Evolutionary conservation across 1,284 basidiomycete species (phyloP).

Genomic region (Porogramme epimiltina): DNA sequence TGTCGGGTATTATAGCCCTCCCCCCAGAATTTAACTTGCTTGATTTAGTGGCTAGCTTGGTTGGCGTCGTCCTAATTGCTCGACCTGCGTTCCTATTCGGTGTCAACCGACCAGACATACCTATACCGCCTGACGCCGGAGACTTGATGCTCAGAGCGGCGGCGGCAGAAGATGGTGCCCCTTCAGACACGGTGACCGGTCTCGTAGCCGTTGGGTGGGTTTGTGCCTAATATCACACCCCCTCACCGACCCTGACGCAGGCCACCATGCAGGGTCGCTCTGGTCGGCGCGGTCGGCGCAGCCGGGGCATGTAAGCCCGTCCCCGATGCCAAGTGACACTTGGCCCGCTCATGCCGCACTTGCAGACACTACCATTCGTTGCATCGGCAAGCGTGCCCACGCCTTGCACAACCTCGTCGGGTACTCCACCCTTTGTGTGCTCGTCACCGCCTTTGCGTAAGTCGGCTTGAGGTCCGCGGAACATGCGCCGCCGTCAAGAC

Average conservation of each 20-base stretch:
- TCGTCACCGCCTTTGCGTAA: constrained; percentile 54
- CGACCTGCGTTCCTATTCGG: constrained; percentile 39
- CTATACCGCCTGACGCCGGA: neutral
- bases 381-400: constrained; percentile 74
- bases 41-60: constrained; percentile 41
- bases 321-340: too few species aligned
- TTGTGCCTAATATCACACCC: too few species aligned
- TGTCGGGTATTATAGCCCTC: constrained; percentile 31
- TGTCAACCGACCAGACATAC: constrained; percentile 10
- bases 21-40: neutral
- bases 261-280: constrained; percentile 56
- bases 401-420: constrained; percentile 72
- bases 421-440: constrained; percentile 65
- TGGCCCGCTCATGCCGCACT: neutral
- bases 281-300: constrained; percentile 62
- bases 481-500: too few species aligned
- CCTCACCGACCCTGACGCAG: too few species aligned
- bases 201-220: constrained; percentile 40
- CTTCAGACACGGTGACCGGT: constrained; percentile 27
- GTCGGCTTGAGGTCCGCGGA: too few species aligned
- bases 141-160: neutral
- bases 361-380: constrained; percentile 65
- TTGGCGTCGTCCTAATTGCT: constrained; percentile 56
- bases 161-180: neutral
- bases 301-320: constrained; percentile 56